A percentile compares a stretch with the other conserved stretches of the same genome.
Conservation (phyloP, 1,139 yeast species). For the Hyphopichia burtonii region DNA sequence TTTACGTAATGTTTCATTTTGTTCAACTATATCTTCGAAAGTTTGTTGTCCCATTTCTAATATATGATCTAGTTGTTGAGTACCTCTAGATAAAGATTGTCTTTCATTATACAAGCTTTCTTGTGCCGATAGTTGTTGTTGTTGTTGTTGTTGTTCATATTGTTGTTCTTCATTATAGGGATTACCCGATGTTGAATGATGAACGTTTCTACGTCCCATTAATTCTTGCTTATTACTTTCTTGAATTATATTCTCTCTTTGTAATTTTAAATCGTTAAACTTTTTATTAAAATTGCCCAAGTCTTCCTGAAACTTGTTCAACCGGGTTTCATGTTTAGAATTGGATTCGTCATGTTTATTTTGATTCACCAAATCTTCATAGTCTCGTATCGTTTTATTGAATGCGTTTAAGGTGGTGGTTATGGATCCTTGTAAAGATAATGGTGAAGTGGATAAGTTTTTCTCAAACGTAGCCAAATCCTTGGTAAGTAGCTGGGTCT, state of each 20-base stretch:
- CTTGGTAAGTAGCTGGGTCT: conserved; percentile 66
- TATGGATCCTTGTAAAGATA: conserved; percentile 78
- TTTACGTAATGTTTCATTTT: conserved; percentile 66
- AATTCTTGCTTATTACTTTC: conserved; percentile 58
- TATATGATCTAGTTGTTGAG: conserved; percentile 83
- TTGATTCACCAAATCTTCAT: conserved; percentile 57
- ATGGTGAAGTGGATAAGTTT: conserved; percentile 66
- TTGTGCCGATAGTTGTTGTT: conserved; percentile 42
- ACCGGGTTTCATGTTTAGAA: conserved; percentile 63
- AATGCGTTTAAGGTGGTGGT: conserved; percentile 79
- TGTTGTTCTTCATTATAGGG: conserved; percentile 45
- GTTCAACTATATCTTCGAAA: conserved; percentile 82
- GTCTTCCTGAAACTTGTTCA: conserved; percentile 61
- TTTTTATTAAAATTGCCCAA: conserved; percentile 53
- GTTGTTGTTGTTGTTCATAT: conserved; percentile 11
- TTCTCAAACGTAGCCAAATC: conserved; percentile 70
- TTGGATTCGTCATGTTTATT: conserved; percentile 40
- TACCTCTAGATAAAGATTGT: conserved; percentile 65
- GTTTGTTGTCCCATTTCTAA: conserved; percentile 87
- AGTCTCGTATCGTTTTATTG: conserved; percentile 74
- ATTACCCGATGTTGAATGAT: conserved; percentile 48
- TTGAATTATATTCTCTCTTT: conserved; percentile 60
- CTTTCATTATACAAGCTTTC: conserved; percentile 73
- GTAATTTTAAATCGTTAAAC: conserved; percentile 61
- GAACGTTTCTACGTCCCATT: conserved; percentile 49